Conservation (phyloP, 306 rosid species). For the Gillenia trifoliata region DNA sequence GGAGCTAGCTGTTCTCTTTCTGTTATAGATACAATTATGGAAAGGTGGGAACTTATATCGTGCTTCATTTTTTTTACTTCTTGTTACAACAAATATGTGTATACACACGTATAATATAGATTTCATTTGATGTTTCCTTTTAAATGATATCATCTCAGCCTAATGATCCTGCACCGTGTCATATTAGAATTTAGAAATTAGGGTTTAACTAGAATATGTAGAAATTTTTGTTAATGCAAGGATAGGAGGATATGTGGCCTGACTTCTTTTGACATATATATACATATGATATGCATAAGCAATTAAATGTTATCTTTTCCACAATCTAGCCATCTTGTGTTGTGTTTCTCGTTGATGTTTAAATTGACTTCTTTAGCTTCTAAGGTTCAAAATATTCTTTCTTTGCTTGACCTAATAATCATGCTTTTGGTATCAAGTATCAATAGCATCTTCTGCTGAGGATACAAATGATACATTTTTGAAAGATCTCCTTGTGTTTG, state of each 20-base stretch:
- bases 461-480: not conserved
- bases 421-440: not conserved
- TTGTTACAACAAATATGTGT: not conserved
- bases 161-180: not conserved
- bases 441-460: not conserved
- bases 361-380: not conserved
- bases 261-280: not conserved
- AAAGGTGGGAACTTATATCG: slow-evolving; percentile 42
- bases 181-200: not conserved
- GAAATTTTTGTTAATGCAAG: not conserved
- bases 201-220: not conserved
- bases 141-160: not conserved
- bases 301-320: not conserved
- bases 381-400: not conserved
- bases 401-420: not conserved
- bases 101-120: not conserved
- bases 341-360: not conserved
- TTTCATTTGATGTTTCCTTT: not conserved
- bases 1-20: slow-evolving; percentile 36
- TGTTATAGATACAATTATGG: slow-evolving; percentile 44
- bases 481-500: not conserved
- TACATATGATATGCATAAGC: not conserved
- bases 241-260: not conserved
- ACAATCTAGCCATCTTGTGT: not conserved
- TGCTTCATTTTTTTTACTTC: not conserved